Evolutionary conservation across 352 stramenopile species (phyloP).

Genomic region (Pythium periplocum): DNA sequence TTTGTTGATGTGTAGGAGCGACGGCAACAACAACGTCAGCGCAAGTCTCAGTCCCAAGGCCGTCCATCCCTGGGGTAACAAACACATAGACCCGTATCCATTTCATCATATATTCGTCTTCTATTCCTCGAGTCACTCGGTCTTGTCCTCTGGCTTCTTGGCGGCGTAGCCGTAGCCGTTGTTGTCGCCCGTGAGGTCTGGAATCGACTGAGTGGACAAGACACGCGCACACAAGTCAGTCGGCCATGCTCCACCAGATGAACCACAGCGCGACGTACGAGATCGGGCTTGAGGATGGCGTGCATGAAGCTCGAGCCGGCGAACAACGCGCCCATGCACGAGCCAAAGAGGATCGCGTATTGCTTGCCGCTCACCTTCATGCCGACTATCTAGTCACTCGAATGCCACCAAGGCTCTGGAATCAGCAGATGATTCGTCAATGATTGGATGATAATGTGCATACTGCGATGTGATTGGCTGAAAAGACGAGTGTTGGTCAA

Average conservation of each 20-base stretch:
- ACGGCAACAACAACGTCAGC: constrained; percentile 47
- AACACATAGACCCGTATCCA: too few relatives aligned
- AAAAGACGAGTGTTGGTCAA: constrained; percentile 1
- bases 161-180: constrained; percentile 13
- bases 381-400: too few relatives aligned
- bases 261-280: constrained; percentile 31
- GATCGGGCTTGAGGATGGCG: constrained; percentile 70
- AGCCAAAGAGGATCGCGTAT: constrained; percentile 65
- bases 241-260: neutral
- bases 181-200: constrained; percentile 20
- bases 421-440: constrained; percentile 3
- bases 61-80: too few relatives aligned
- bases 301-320: constrained; percentile 83
- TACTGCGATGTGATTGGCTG: constrained; percentile 2
- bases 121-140: too few relatives aligned
- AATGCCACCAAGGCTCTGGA: too few relatives aligned
- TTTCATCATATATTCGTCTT: too few relatives aligned
- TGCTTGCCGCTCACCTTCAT: constrained; percentile 73
- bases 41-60: neutral
- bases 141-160: neutral
- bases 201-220: constrained; percentile 39
- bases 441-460: neutral
- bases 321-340: constrained; percentile 77
- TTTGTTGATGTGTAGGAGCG: constrained; percentile 27
- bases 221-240: neutral